These are phyloP conservation scores for Stromatinia cepivora DNA, from an alignment of 2,329 filamentous ascomycete genomes.

Conservation along the genomic window DNA sequence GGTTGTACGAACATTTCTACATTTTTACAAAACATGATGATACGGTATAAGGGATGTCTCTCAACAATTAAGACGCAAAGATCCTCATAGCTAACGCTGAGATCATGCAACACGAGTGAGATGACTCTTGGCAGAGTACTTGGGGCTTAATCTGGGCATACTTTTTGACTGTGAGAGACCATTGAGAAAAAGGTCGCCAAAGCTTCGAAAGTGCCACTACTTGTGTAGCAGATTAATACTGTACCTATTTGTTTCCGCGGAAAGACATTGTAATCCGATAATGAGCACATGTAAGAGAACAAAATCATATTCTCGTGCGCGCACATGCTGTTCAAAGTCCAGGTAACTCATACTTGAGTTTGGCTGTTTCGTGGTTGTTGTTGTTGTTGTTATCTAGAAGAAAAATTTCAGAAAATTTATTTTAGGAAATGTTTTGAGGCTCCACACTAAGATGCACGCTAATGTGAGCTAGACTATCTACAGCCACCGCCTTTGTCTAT, in stretches of 20 bases:
- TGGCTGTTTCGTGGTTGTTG: background rate
- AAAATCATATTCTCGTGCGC: background rate
- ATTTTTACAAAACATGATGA: background rate
- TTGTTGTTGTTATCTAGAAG: background rate
- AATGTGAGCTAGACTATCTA: background rate
- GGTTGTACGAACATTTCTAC: background rate
- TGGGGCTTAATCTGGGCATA: conserved; percentile 72
- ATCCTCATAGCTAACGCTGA: conserved; percentile 71
- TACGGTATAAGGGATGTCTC: conserved; percentile 57
- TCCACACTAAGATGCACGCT: background rate
- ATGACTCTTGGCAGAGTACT: conserved; percentile 84
- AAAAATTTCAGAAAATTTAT: conserved; percentile 19
- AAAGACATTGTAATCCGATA: background rate
- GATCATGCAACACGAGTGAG: conserved; percentile 93
- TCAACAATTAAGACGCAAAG: conserved; percentile 84
- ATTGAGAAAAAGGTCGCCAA: conserved; percentile 67
- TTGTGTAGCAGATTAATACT: conserved; percentile 15
- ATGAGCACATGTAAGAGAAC: background rate
- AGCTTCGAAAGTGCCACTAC: conserved; percentile 87
- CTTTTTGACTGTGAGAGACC: conserved; percentile 84
- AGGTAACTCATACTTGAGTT: background rate
- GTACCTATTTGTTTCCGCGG: background rate
- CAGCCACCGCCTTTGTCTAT: conserved; percentile 2
- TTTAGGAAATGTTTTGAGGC: background rate
- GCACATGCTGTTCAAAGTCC: background rate